phyloP scores from a whole-genome alignment of 371 early-diverging fungal species.

The Apophysomyces ossiformis region DNA sequence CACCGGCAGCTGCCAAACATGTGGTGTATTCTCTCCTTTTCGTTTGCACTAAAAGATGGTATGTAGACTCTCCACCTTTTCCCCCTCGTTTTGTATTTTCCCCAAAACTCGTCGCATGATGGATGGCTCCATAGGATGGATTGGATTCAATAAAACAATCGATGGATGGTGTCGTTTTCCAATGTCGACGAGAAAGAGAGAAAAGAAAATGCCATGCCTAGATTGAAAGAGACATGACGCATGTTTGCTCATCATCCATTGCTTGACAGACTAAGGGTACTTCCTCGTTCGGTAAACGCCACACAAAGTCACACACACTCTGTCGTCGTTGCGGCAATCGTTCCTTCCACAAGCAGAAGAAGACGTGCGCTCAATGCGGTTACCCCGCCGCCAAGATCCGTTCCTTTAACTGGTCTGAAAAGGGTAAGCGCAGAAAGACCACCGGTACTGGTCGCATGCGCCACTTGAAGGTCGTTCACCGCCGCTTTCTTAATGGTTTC shows the following conservation, averaged over 20 bases:
- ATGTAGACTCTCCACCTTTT: background rate
- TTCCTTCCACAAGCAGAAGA: constrained; percentile 99
- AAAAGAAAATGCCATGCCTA: background rate
- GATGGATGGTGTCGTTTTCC: constrained; percentile 1
- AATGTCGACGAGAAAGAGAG: constrained; percentile 1
- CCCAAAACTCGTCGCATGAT: constrained; percentile 3
- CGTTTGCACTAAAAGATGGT: constrained; percentile 8
- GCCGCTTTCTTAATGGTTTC: constrained; percentile 96
- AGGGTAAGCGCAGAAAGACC: constrained; percentile 96
- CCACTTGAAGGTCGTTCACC: constrained; percentile 87
- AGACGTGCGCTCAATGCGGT: constrained; percentile 98
- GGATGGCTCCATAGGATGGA: constrained; percentile 7
- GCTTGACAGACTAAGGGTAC: constrained; percentile 95
- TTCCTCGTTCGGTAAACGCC: constrained; percentile 98
- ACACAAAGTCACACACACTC: constrained; percentile 98
- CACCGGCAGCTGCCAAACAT: background rate
- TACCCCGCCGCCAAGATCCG: constrained; percentile 98
- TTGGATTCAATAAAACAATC: background rate
- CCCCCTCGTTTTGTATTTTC: background rate
- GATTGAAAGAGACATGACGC: background rate
- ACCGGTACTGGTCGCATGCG: constrained; percentile 98
- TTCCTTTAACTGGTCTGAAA: constrained; percentile 92
- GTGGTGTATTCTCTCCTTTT: constrained; percentile 5
- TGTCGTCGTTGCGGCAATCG: constrained; percentile 98
- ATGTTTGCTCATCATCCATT: constrained; percentile 1